A percentile compares a stretch with the other conserved stretches of the same genome.
Evolutionary conservation across 768 basidiomycete species (phyloP).

Genomic region (Guyanaporus albipodus): DNA sequence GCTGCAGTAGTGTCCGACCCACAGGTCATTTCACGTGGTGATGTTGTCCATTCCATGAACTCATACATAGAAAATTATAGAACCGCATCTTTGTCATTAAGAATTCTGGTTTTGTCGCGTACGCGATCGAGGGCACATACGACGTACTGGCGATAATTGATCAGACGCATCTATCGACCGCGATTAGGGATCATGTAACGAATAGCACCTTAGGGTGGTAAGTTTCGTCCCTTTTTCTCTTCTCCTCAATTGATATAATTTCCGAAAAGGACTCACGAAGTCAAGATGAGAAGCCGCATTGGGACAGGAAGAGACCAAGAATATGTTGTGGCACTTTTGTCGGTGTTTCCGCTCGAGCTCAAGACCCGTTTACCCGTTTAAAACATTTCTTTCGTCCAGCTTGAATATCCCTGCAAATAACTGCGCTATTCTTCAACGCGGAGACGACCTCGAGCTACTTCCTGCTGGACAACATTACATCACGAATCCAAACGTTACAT

Average conservation of each 20-base stretch:
- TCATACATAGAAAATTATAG: slow-evolving; percentile 16
- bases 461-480: slow-evolving; percentile 82
- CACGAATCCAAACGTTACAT: slow-evolving; percentile 77
- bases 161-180: slow-evolving; percentile 68
- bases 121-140: slow-evolving; percentile 74
- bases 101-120: slow-evolving; percentile 75
- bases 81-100: slow-evolving; percentile 80
- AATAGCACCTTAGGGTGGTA: slow-evolving; percentile 57
- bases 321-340: slow-evolving; percentile 81
- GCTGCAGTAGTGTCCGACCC: slow-evolving; percentile 76
- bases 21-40: slow-evolving; percentile 31
- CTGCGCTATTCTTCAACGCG: slow-evolving; percentile 79
- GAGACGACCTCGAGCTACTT: slow-evolving; percentile 74
- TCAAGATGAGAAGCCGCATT: slow-evolving; percentile 66
- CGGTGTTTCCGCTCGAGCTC: slow-evolving; percentile 9
- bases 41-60: background rate
- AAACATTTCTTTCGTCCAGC: slow-evolving; percentile 34
- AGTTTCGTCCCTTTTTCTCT: slow-evolving; percentile 4
- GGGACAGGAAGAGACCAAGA: slow-evolving; percentile 45
- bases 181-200: slow-evolving; percentile 61
- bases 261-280: slow-evolving; percentile 55
- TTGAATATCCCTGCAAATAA: slow-evolving; percentile 84
- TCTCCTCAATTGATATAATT: slow-evolving; percentile 2
- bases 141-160: slow-evolving; percentile 76
- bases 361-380: background rate